phyloP scores from a whole-genome alignment of 176 grass and related monocot species.

The Oryza glumipatula region DNA sequence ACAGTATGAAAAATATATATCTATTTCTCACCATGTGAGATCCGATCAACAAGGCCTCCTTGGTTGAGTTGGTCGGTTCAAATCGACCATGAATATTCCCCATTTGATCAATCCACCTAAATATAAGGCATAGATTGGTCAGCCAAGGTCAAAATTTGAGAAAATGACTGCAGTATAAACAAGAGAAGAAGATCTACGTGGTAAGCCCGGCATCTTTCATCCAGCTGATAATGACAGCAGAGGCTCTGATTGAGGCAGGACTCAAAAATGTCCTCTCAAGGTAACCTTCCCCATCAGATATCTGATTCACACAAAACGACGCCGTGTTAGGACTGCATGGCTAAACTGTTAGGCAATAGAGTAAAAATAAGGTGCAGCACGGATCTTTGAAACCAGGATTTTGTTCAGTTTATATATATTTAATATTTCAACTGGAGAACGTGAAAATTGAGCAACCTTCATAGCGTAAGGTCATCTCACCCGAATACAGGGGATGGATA shows the following conservation, averaged over 20 bases:
- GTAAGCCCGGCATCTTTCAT: slow-evolving; percentile 94
- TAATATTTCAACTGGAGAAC: not conserved
- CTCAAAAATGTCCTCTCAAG: slow-evolving; percentile 97
- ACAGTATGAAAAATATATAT: not conserved
- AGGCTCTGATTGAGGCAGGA: slow-evolving; percentile 74
- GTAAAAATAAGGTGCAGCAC: not conserved
- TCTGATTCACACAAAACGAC: slow-evolving; percentile 47
- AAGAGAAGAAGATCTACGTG: slow-evolving; percentile 47
- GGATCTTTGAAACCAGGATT: not conserved
- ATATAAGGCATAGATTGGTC: not conserved
- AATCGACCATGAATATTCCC: slow-evolving; percentile 85
- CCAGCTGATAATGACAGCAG: slow-evolving; percentile 73
- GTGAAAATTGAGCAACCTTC: not conserved
- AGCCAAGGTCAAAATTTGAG: not conserved
- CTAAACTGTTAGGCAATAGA: slow-evolving; percentile 4
- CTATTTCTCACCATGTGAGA: slow-evolving; percentile 67
- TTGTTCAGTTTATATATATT: not conserved
- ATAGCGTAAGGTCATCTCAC: slow-evolving; percentile 10
- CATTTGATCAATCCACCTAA: slow-evolving; percentile 95
- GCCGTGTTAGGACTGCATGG: slow-evolving; percentile 23
- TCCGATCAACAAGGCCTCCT: slow-evolving; percentile 71
- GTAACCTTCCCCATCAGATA: slow-evolving; percentile 87
- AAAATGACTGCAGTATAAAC: slow-evolving; percentile 17
- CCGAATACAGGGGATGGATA: slow-evolving; percentile 1
- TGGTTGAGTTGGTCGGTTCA: slow-evolving; percentile 50